phyloP scores from a whole-genome alignment of 805 yeast species.

The Wickerhamomyces bovis region DNA sequence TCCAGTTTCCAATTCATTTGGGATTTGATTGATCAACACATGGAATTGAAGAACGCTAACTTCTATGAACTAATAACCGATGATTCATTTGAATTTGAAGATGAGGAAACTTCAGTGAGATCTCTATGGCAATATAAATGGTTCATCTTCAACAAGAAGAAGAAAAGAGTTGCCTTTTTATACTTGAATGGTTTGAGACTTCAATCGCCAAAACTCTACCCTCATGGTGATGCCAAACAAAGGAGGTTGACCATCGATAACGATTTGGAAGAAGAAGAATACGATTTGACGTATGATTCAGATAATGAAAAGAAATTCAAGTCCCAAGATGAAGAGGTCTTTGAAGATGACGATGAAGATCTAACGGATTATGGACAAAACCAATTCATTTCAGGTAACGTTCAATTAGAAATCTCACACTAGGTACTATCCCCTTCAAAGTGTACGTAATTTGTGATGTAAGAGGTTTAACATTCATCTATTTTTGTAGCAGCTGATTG shows the following conservation, averaged over 20 bases:
- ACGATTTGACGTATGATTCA: slow-evolving; percentile 35
- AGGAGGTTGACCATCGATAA: slow-evolving; percentile 31
- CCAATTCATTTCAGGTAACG: slow-evolving; percentile 31
- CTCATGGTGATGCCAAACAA: slow-evolving; percentile 11
- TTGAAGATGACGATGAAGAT: slow-evolving; percentile 21
- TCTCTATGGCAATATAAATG: slow-evolving; percentile 58
- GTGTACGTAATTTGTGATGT: too few species aligned
- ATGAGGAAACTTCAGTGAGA: slow-evolving; percentile 24
- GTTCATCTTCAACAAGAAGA: slow-evolving; percentile 86
- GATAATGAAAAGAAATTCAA: slow-evolving; percentile 31
- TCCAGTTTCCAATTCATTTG: slow-evolving; percentile 62
- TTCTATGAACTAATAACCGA: slow-evolving; percentile 60
- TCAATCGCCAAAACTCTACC: slow-evolving; percentile 33
- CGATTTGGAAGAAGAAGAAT: slow-evolving; percentile 36
- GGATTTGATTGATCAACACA: slow-evolving; percentile 81
- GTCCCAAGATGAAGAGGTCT: slow-evolving; percentile 7
- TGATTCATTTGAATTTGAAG: slow-evolving; percentile 27
- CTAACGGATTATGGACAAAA: slow-evolving; percentile 24
- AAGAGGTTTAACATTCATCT: too few species aligned
- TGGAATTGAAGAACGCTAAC: slow-evolving; percentile 53
- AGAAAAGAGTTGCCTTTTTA: slow-evolving; percentile 85
- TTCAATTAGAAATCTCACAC: slow-evolving; percentile 27
- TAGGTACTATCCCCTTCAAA: too few species aligned
- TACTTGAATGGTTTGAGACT: slow-evolving; percentile 55
- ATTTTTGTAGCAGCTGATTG: too few species aligned